phyloP scores from a whole-genome alignment of 2,329 filamentous ascomycete species.

The Nemania sp. region DNA sequence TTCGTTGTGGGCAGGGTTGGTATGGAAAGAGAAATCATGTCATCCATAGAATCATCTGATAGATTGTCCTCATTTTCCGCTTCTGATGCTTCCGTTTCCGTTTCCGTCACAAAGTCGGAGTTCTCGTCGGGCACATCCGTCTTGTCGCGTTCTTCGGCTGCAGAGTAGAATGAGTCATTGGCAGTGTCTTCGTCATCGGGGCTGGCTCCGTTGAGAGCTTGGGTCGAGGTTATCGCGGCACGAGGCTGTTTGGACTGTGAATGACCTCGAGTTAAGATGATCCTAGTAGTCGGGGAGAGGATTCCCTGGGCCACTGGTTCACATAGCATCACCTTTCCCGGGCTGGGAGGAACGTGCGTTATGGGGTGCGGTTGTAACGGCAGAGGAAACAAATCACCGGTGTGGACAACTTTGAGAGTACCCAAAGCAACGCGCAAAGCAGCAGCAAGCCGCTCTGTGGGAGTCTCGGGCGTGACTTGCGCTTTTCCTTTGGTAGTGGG shows the following conservation, averaged over 20 bases:
- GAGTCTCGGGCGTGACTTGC: constrained; percentile 38
- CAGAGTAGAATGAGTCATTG: constrained; percentile 91
- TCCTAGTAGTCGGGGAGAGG: constrained; percentile 75
- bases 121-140: constrained; percentile 64
- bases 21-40: constrained; percentile 87
- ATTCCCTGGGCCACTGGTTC: constrained; percentile 92
- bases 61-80: constrained; percentile 72
- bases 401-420: constrained; percentile 76
- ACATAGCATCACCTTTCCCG: constrained; percentile 87
- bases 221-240: constrained; percentile 52
- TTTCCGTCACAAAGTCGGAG: constrained; percentile 63
- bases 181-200: constrained; percentile 80
- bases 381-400: constrained; percentile 77
- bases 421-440: constrained; percentile 76
- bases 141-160: constrained; percentile 76
- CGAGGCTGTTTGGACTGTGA: constrained; percentile 59
- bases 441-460: constrained; percentile 63
- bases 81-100: constrained; percentile 65
- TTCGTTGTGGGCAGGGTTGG: constrained; percentile 78
- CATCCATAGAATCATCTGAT: constrained; percentile 89
- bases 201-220: constrained; percentile 61
- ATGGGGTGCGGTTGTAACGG: constrained; percentile 83
- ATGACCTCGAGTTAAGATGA: constrained; percentile 74
- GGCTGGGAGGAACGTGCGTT: constrained; percentile 81
- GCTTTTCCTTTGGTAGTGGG: constrained; percentile 44